These are phyloP conservation scores for Eutypa lata DNA, from an alignment of 2,329 filamentous ascomycete genomes.

Conservation along the genomic window DNA sequence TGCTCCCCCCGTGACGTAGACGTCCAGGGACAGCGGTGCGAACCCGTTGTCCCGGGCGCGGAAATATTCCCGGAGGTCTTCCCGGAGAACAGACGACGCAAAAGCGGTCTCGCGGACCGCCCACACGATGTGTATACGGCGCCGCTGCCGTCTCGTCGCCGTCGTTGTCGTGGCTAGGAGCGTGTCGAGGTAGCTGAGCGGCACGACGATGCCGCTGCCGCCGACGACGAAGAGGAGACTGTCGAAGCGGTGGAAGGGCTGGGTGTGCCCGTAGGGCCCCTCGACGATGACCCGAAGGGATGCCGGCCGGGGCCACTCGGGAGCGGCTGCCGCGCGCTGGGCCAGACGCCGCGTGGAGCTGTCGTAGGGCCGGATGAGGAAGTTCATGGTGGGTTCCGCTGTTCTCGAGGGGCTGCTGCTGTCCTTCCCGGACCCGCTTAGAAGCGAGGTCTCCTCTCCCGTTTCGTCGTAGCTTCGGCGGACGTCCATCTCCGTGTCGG, in stretches of 20 bases:
- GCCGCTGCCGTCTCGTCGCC: constrained; percentile 12
- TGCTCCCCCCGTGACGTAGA: constrained; percentile 31
- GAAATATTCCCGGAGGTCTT: constrained; percentile 25
- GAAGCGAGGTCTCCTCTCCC: constrained; percentile 27
- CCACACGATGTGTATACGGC: constrained; percentile 36
- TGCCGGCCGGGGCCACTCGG: constrained; percentile 19
- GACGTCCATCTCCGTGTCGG: neutral
- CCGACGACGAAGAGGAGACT: constrained; percentile 42
- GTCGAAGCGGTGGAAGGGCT: constrained; percentile 35
- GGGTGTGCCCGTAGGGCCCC: constrained; percentile 42
- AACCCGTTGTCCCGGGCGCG: constrained; percentile 18
- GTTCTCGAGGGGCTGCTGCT: neutral
- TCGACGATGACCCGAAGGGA: constrained; percentile 38
- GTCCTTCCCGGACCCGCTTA: constrained; percentile 28
- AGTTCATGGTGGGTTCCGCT: constrained; percentile 30
- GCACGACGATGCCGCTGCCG: constrained; percentile 42
- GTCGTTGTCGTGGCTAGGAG: constrained; percentile 18
- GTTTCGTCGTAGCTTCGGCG: neutral
- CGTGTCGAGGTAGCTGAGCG: constrained; percentile 34
- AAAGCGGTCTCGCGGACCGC: constrained; percentile 39
- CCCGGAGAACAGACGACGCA: constrained; percentile 30
- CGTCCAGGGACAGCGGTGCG: constrained; percentile 30
- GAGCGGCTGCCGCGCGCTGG: constrained; percentile 21
- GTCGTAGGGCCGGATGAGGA: constrained; percentile 44
- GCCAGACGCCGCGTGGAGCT: constrained; percentile 39